Percentiles rank a stretch among this genome's conserved stretches.
Evolutionary conservation across 345 rosid genomes (phyloP).

Genomic region (Citrus mangshanensis): DNA sequence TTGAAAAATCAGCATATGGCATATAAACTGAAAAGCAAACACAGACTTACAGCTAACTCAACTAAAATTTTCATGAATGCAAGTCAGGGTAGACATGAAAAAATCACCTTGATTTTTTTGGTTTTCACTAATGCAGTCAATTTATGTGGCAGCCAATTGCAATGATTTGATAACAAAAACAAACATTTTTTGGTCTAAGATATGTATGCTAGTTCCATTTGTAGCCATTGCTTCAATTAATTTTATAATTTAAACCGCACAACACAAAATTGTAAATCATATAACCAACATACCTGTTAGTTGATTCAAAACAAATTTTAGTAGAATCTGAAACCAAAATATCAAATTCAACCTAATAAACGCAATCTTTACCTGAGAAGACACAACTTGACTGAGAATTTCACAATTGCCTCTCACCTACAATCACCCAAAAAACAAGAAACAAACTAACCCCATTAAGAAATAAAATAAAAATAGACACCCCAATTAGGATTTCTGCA

Average conservation of each 20-base stretch:
- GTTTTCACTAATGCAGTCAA: neutral
- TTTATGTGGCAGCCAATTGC: too few relatives aligned
- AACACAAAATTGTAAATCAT: neutral
- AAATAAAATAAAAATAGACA: neutral
- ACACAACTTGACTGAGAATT: slow-evolving; percentile 87
- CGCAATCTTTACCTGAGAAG: slow-evolving; percentile 73
- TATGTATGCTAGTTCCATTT: neutral
- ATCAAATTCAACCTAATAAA: neutral
- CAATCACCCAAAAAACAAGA: slow-evolving; percentile 7
- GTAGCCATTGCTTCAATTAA: neutral
- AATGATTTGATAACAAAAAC: neutral
- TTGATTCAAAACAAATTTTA: neutral
- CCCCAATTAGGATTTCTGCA: neutral
- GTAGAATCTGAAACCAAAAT: neutral
- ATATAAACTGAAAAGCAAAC: neutral
- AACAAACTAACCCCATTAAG: slow-evolving; percentile 1
- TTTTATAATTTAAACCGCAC: neutral
- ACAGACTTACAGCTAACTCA: neutral
- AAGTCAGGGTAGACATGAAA: neutral
- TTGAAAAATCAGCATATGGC: slow-evolving; percentile 11
- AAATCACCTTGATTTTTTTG: neutral
- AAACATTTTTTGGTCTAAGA: neutral
- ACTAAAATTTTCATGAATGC: neutral
- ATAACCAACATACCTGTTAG: neutral
- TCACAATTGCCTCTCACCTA: slow-evolving; percentile 86